A percentile compares a stretch with the other conserved stretches of the same genome.
Evolutionary conservation across 2,329 filamentous ascomycete species (phyloP).

Genomic region (Periconia digitata): DNA sequence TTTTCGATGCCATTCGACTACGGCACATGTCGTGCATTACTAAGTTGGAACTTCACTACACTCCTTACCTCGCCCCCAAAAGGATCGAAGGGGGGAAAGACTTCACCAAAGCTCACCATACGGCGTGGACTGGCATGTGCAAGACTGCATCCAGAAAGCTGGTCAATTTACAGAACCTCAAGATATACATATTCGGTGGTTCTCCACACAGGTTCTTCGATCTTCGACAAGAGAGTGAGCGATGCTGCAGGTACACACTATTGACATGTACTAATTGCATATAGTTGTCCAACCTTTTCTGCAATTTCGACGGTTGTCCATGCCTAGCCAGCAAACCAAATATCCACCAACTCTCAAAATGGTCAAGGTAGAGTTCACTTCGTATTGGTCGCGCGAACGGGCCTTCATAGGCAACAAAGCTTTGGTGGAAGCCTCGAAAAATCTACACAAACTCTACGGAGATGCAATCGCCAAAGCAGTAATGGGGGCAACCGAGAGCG

Average conservation of each 20-base stretch:
- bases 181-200: conserved; percentile 19
- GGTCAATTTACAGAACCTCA: conserved; percentile 19
- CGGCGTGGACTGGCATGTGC: conserved; percentile 26
- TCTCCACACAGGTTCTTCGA: conserved; percentile 13
- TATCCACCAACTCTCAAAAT: not conserved
- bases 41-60: conserved; percentile 34
- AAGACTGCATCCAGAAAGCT: conserved; percentile 22
- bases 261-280: not conserved
- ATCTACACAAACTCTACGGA: conserved; percentile 31
- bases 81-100: not conserved
- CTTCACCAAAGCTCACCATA: conserved; percentile 20
- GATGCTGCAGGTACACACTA: not conserved
- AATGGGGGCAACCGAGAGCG: conserved; percentile 25
- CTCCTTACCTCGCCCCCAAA: conserved; percentile 22
- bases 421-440: conserved; percentile 16
- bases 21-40: conserved; percentile 22
- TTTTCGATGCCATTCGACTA: conserved; percentile 23
- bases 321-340: not conserved
- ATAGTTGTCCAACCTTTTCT: conserved; percentile 26
- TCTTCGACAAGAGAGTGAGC: conserved; percentile 14
- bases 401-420: not conserved
- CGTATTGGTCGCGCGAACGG: conserved; percentile 6
- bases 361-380: conserved; percentile 20
- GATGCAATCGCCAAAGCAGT: conserved; percentile 28
- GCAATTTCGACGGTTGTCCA: conserved; percentile 26